A percentile compares a stretch with the other conserved stretches of the same genome.
phyloP scores from a whole-genome alignment of 257 asterid genomes.

The Galeopsis tetrahit region DNA sequence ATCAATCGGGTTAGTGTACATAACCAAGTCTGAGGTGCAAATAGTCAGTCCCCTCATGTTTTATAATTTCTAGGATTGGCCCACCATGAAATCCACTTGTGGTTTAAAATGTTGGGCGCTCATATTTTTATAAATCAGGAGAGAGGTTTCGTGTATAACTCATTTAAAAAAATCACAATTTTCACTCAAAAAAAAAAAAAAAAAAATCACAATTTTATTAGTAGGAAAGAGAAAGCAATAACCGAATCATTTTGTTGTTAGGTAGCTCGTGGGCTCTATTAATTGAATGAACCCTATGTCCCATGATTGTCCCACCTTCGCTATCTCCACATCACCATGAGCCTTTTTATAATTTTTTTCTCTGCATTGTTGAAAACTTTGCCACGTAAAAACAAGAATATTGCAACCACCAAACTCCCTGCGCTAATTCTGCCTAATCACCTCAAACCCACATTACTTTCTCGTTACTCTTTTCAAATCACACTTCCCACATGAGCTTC shows the following conservation, averaged over 20 bases:
- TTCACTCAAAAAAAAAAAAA: too few relatives aligned
- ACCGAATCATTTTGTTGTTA: constrained; percentile 14
- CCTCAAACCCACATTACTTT: constrained; percentile 31
- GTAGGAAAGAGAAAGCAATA: too few relatives aligned
- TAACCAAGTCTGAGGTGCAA: too few relatives aligned
- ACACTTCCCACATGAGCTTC: constrained; percentile 48
- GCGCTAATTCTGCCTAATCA: constrained; percentile 39
- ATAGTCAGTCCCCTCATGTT: too few relatives aligned
- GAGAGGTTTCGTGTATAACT: too few relatives aligned
- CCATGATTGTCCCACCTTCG: constrained; percentile 26
- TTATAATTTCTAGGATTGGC: too few relatives aligned
- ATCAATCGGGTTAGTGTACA: too few relatives aligned
- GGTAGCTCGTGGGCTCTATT: constrained; percentile 36
- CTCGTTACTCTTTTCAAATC: constrained; percentile 35
- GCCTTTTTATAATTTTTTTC: constrained; percentile 19
- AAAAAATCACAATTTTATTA: too few relatives aligned
- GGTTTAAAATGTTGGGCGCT: too few relatives aligned
- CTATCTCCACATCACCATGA: constrained; percentile 24
- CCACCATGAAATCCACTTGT: too few relatives aligned
- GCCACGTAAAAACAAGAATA: constrained; percentile 35
- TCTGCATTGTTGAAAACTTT: constrained; percentile 25
- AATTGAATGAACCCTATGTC: constrained; percentile 17
- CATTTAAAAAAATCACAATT: too few relatives aligned
- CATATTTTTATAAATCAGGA: too few relatives aligned
- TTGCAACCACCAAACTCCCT: constrained; percentile 32